Evolutionary conservation across 2,329 filamentous ascomycete genomes (phyloP).

Genomic region (Aspergillus sp.): DNA sequence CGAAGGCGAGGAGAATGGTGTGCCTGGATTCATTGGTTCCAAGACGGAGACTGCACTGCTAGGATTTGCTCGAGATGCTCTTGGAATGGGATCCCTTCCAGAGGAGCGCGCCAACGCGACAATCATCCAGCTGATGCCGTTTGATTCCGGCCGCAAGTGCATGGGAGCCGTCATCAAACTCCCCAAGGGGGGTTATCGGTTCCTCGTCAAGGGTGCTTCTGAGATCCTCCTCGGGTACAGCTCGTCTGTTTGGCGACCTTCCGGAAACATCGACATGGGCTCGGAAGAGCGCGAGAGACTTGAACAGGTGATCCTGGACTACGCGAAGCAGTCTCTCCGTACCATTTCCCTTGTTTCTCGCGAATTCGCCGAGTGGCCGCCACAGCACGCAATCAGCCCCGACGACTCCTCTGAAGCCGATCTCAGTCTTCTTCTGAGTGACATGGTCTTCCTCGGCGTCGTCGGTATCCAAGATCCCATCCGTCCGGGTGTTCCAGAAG

Average conservation of each 20-base stretch:
- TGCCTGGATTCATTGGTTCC: constrained; percentile 63
- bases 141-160: constrained; percentile 71
- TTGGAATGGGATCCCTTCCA: constrained; percentile 63
- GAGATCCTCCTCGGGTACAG: constrained; percentile 35
- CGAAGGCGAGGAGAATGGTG: constrained; percentile 58
- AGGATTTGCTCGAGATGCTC: constrained; percentile 64
- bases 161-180: constrained; percentile 41
- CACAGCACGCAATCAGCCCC: constrained; percentile 56
- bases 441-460: constrained; percentile 72
- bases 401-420: constrained; percentile 66
- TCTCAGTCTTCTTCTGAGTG: constrained; percentile 67
- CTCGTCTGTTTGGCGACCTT: constrained; percentile 27
- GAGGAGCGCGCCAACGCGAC: constrained; percentile 61
- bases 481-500: constrained; percentile 59
- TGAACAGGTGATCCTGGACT: constrained; percentile 29
- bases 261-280: constrained; percentile 10
- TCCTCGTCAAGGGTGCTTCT: constrained; percentile 43
- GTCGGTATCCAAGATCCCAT: constrained; percentile 75
- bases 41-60: constrained; percentile 73
- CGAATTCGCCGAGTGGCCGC: constrained; percentile 71
- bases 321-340: constrained; percentile 63
- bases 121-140: constrained; percentile 67
- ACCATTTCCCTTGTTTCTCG: constrained; percentile 74
- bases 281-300: constrained; percentile 4
- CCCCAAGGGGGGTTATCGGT: constrained; percentile 28